These are phyloP conservation scores for Mesembryanthemum crystallinum DNA, from an alignment of 148 eudicot species.

Conservation along the genomic window DNA sequence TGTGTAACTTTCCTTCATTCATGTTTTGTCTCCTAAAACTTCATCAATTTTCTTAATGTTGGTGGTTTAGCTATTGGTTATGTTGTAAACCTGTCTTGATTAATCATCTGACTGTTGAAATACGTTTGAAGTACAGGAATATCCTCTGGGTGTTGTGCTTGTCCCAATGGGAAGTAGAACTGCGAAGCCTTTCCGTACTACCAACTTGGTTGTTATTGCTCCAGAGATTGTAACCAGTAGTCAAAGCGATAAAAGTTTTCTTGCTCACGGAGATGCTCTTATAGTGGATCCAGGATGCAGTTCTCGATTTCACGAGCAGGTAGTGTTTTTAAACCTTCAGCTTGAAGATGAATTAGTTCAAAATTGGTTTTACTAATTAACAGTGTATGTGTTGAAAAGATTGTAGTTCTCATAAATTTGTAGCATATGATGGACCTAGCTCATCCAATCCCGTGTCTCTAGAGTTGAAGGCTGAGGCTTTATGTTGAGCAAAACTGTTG, in stretches of 20 bases:
- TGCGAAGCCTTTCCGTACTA: slow-evolving; percentile 74
- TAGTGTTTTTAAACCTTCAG: slow-evolving; percentile 23
- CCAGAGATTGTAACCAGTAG: slow-evolving; percentile 37
- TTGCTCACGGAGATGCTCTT: slow-evolving; percentile 79
- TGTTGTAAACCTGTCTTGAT: background rate
- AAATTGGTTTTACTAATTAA: background rate
- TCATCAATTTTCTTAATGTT: background rate
- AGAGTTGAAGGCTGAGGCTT: background rate
- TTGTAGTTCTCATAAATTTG: background rate
- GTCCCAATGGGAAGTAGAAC: slow-evolving; percentile 93
- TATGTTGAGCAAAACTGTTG: background rate
- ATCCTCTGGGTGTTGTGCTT: slow-evolving; percentile 75
- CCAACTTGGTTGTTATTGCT: slow-evolving; percentile 78
- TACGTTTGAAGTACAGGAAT: slow-evolving; percentile 52
- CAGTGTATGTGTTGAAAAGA: background rate
- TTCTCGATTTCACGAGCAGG: slow-evolving; percentile 58
- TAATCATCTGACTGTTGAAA: background rate
- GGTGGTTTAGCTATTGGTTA: too few relatives aligned
- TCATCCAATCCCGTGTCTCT: background rate
- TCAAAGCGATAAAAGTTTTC: slow-evolving; percentile 27
- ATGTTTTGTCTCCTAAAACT: background rate
- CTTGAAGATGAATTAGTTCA: background rate
- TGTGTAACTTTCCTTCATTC: background rate
- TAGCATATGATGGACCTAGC: background rate
- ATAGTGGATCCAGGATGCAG: slow-evolving; percentile 95